These are phyloP conservation scores for Kazachstania taianensis DNA, from an alignment of 805 yeast species.

Conservation along the genomic window DNA sequence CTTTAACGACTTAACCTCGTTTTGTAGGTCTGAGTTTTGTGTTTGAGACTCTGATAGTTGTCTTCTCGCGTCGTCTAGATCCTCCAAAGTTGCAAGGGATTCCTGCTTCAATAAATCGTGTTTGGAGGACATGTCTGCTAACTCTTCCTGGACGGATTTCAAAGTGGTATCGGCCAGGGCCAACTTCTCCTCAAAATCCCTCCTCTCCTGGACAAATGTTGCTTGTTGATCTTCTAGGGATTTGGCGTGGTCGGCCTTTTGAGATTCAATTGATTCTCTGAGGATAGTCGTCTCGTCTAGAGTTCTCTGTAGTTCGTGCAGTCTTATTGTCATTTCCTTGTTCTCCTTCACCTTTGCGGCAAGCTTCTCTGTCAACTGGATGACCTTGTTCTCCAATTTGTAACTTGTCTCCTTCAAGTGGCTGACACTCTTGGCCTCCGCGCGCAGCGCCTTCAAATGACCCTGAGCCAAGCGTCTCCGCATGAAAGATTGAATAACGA, in stretches of 20 bases:
- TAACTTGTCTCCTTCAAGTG: conserved; percentile 87
- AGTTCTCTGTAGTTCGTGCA: conserved; percentile 39
- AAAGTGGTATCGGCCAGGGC: conserved; percentile 45
- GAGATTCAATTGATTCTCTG: conserved; percentile 43
- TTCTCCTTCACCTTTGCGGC: conserved; percentile 76
- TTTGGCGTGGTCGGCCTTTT: conserved; percentile 44
- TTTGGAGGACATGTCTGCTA: conserved; percentile 48
- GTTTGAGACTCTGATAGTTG: conserved; percentile 49
- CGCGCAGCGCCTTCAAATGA: conserved; percentile 53
- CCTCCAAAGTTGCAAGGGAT: conserved; percentile 49
- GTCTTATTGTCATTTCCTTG: conserved; percentile 54
- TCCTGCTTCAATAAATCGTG: conserved; percentile 57
- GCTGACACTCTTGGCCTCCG: conserved; percentile 87
- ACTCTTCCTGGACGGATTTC: conserved; percentile 45
- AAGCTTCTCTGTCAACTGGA: conserved; percentile 80
- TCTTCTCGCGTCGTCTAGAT: conserved; percentile 49
- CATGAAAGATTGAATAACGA: conserved; percentile 64
- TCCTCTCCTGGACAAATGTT: conserved; percentile 41
- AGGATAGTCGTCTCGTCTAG: conserved; percentile 46
- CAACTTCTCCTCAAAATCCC: conserved; percentile 45
- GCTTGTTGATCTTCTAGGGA: conserved; percentile 36
- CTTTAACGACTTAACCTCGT: conserved; percentile 41
- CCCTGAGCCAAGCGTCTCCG: conserved; percentile 67
- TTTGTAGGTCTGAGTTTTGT: conserved; percentile 56
- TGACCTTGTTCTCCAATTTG: conserved; percentile 93